Base-by-base conservation (phyloP, 441 rosid genomes). In the Capsella rubella region DNA sequence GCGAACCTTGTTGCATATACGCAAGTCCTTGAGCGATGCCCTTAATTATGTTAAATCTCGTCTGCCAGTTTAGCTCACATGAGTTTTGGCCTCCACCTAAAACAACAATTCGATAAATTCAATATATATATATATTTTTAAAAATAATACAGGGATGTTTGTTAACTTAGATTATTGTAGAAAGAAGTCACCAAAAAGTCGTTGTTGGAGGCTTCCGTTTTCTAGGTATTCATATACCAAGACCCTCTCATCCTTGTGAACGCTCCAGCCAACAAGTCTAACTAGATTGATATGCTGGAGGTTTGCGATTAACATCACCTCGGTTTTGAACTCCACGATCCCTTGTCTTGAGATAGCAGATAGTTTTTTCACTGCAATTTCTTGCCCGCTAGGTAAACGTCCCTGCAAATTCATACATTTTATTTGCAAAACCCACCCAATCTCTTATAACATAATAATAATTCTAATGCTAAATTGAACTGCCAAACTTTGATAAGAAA, bases 1-100 rank as follows among this genome's bases (percentile, higher is more conserved):
- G 49, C 16, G 49, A 45, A 45, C 49, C 49, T n/a, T 45, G 18
- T 45, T 45, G 49, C 49, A 45, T 45, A 45, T 45, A 45, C 18
- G 49, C 49, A 45, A 3, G 54, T 21, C 54, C 53, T 8, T 49
- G 53, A 9, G 28, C 11, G 3, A 49, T 49, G 18, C 53, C 53
- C 3, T 16, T 49, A 2, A 49, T 49, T 3, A 49, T 49, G 5
- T 49, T 27, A 18, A 49, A 49, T 8, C 27, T 49, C 27, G 2
- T 49, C 11, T 49, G 2, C 53, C 53, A 49, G 12, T 49, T 49
- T 18, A 49, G 53, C 13, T 49, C 12, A 18, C 12, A 15, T 9
- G 53, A 49, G 53, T n/a, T 45, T 45, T 45, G 18, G 49, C 49
- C 49, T 45, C 53, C 12, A 49, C 27, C 27, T 49, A 49, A 14